These are phyloP conservation scores for Pseudocercospora pini-densiflorae DNA, from an alignment of 2,329 filamentous ascomycete species.

Conservation along the genomic window DNA sequence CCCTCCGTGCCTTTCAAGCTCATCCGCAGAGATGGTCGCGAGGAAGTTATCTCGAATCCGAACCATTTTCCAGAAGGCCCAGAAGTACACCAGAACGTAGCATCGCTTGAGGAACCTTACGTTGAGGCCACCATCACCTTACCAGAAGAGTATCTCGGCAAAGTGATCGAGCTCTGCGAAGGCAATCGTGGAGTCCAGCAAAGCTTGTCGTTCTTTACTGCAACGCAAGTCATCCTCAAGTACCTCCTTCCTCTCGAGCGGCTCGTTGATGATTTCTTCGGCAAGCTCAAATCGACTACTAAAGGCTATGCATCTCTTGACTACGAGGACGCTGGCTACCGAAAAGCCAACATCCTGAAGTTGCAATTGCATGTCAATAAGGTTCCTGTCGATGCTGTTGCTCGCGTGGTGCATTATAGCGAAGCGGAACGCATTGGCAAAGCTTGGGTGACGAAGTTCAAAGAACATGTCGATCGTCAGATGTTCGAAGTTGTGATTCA, in stretches of 20 bases:
- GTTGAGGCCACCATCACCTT: constrained; percentile 85
- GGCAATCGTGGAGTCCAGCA: constrained; percentile 84
- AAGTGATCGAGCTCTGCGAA: constrained; percentile 94
- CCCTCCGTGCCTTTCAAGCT: constrained; percentile 93
- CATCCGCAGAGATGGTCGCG: constrained; percentile 74
- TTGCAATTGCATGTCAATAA: constrained; percentile 94
- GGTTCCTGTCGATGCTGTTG: constrained; percentile 87
- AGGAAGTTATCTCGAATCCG: constrained; percentile 82
- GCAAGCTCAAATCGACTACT: constrained; percentile 89
- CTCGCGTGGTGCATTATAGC: constrained; percentile 82
- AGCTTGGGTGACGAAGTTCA: constrained; percentile 93
- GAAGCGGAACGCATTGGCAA: constrained; percentile 81
- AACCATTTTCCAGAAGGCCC: constrained; percentile 83
- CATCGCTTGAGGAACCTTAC: constrained; percentile 72
- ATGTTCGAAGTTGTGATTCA: constrained; percentile 99
- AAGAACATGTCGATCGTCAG: constrained; percentile 92
- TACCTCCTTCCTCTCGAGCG: constrained; percentile 89
- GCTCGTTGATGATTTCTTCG: constrained; percentile 95
- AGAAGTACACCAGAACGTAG: constrained; percentile 57
- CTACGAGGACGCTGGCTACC: constrained; percentile 94
- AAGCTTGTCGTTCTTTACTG: constrained; percentile 87
- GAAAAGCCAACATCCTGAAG: constrained; percentile 78
- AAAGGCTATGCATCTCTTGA: constrained; percentile 96
- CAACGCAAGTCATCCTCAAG: constrained; percentile 90
- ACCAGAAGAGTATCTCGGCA: constrained; percentile 91